Conservation (phyloP, 345 rosid genomes). For the Eucalyptus cloeziana region DNA sequence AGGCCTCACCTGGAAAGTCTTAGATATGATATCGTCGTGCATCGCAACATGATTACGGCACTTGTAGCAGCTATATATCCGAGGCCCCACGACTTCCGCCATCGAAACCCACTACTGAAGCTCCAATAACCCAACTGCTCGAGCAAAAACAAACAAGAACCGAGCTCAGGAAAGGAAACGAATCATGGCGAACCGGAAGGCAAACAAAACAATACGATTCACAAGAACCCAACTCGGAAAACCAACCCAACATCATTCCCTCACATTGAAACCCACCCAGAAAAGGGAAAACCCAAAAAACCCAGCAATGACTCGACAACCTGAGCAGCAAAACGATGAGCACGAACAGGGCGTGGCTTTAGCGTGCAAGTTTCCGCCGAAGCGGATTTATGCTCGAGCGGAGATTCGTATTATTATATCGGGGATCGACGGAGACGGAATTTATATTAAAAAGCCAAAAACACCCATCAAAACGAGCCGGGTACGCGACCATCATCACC, state of each 20-base stretch:
- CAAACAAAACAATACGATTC: not conserved
- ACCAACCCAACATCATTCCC: not conserved
- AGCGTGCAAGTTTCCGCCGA: not conserved
- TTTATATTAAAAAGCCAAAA: not conserved
- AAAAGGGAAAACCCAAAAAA: not conserved
- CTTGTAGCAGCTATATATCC: conserved; percentile 78
- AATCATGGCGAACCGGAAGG: not conserved
- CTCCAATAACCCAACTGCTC: not conserved
- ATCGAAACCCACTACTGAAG: conserved; percentile 10
- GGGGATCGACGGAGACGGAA: not conserved
- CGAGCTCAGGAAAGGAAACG: not conserved
- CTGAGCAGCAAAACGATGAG: not conserved
- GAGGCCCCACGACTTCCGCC: conserved; percentile 66
- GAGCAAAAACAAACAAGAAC: not conserved
- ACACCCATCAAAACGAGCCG: not conserved
- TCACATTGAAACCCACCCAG: not conserved
- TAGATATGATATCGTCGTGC: conserved; percentile 86
- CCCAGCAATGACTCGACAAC: not conserved
- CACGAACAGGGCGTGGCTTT: not conserved
- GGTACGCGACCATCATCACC: not conserved
- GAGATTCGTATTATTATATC: not conserved
- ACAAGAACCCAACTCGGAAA: not conserved
- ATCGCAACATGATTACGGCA: conserved; percentile 79
- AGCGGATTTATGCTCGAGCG: not conserved
- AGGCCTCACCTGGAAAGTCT: conserved; percentile 76